Percentiles rank a stretch among this genome's conserved stretches.
Evolutionary conservation across 768 basidiomycete species (phyloP).

Genomic region (Naganishia kalamii): DNA sequence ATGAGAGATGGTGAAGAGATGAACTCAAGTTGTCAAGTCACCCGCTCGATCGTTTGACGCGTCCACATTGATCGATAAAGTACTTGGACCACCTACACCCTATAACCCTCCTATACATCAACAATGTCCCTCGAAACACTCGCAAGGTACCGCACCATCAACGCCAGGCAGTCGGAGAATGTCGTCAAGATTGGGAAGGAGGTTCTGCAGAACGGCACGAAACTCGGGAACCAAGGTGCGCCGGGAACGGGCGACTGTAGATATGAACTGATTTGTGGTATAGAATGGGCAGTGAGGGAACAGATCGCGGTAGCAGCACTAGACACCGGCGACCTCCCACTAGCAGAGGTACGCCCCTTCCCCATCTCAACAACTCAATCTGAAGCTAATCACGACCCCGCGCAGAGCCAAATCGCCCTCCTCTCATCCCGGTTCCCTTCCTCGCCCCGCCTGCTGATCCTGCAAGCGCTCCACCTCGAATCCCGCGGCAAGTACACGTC

Average conservation of each 20-base stretch:
- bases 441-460: slow-evolving; percentile 42
- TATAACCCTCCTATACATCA: not conserved
- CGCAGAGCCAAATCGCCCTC: slow-evolving; percentile 37
- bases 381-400: too few relatives aligned
- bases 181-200: slow-evolving; percentile 34
- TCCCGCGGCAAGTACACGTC: slow-evolving; percentile 29
- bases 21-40: not conserved
- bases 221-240: slow-evolving; percentile 37
- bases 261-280: not conserved
- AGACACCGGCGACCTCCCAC: slow-evolving; percentile 33
- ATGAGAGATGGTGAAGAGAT: too few relatives aligned
- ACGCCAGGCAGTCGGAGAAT: slow-evolving; percentile 38
- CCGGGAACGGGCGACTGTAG: not conserved
- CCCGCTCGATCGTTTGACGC: not conserved
- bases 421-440: slow-evolving; percentile 34
- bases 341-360: slow-evolving; percentile 31
- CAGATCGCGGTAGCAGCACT: slow-evolving; percentile 45
- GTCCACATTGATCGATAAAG: not conserved
- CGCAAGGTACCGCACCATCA: slow-evolving; percentile 37
- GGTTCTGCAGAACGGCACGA: slow-evolving; percentile 25
- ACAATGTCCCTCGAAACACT: slow-evolving; percentile 28
- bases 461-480: slow-evolving; percentile 41
- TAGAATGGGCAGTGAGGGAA: slow-evolving; percentile 46
- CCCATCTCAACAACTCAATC: too few relatives aligned
- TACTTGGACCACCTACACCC: not conserved